A percentile compares a stretch with the other conserved stretches of the same genome.
These are phyloP conservation scores for Raphanus raphanistrum DNA, from an alignment of 345 rosid genomes.

Conservation along the genomic window DNA sequence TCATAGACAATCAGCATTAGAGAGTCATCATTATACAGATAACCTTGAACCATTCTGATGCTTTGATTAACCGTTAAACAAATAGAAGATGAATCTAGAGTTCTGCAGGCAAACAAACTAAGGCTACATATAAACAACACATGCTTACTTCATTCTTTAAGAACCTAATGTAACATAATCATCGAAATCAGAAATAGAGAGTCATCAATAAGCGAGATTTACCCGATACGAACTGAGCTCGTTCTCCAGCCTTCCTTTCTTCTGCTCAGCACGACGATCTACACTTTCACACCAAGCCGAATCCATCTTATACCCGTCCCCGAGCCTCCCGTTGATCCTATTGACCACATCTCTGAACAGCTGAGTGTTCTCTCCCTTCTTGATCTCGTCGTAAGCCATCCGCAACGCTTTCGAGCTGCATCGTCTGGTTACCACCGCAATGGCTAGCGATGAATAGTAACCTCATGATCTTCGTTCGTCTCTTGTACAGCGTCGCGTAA, in stretches of 20 bases:
- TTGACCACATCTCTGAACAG: conserved; percentile 72
- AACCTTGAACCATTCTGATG: neutral
- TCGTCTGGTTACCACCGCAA: conserved; percentile 60
- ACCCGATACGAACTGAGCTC: conserved; percentile 98
- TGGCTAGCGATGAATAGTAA: conserved; percentile 79
- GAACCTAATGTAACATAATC: neutral
- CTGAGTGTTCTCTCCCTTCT: conserved; percentile 90
- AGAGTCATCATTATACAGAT: neutral
- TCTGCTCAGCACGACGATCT: conserved; percentile 81
- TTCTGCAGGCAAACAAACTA: too few relatives aligned
- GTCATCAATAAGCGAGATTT: conserved; percentile 14
- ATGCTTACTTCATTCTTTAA: neutral
- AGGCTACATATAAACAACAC: too few relatives aligned
- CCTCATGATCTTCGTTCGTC: conserved; percentile 84
- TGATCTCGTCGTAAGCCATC: conserved; percentile 94
- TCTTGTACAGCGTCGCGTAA: conserved; percentile 81
- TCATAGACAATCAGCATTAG: neutral
- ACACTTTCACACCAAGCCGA: conserved; percentile 68
- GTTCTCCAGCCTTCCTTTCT: conserved; percentile 86
- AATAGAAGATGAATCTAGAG: too few relatives aligned
- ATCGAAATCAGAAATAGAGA: neutral
- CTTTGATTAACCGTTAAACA: too few relatives aligned
- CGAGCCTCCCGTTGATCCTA: conserved; percentile 71
- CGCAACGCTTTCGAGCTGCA: conserved; percentile 84
- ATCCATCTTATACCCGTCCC: conserved; percentile 64